A percentile compares a stretch with the other conserved stretches of the same genome.
Evolutionary conservation across 352 stramenopile genomes (phyloP).

Genomic region (Phytophthora melonis): DNA sequence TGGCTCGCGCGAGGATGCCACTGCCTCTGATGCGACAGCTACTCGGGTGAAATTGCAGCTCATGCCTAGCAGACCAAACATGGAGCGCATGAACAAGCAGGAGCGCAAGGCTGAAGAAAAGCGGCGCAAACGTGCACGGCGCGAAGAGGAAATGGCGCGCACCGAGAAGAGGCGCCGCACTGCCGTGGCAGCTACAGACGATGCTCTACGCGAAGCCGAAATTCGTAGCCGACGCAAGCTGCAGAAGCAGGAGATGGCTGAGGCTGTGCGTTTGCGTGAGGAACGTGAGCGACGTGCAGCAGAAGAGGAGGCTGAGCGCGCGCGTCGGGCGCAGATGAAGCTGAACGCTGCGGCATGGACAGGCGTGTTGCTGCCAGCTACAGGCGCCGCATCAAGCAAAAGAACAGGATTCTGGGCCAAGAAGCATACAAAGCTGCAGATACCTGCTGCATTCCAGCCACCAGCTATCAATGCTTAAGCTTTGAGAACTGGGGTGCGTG

Average conservation of each 20-base stretch:
- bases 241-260: constrained; percentile 75
- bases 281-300: constrained; percentile 63
- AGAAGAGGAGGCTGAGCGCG: constrained; percentile 60
- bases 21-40: constrained; percentile 41
- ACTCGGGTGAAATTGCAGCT: constrained; percentile 74
- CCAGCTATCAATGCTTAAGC: constrained; percentile 47
- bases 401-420: constrained; percentile 61
- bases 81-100: constrained; percentile 86
- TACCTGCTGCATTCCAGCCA: constrained; percentile 55
- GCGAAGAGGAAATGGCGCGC: constrained; percentile 81
- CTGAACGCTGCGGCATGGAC: constrained; percentile 68
- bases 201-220: constrained; percentile 84
- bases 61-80: constrained; percentile 63
- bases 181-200: constrained; percentile 79
- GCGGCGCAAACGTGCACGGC: constrained; percentile 70
- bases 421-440: constrained; percentile 67
- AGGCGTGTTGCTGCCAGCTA: constrained; percentile 49
- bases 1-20: constrained; percentile 38
- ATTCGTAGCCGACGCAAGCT: constrained; percentile 69
- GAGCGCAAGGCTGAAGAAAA: constrained; percentile 90
- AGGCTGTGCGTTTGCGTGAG: constrained; percentile 67
- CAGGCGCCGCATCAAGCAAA: constrained; percentile 22
- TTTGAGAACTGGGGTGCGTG: neutral
- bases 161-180: constrained; percentile 82
- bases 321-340: constrained; percentile 64